phyloP scores from a whole-genome alignment of 208 protist species.

The Acanthamoeba royreba region DNA sequence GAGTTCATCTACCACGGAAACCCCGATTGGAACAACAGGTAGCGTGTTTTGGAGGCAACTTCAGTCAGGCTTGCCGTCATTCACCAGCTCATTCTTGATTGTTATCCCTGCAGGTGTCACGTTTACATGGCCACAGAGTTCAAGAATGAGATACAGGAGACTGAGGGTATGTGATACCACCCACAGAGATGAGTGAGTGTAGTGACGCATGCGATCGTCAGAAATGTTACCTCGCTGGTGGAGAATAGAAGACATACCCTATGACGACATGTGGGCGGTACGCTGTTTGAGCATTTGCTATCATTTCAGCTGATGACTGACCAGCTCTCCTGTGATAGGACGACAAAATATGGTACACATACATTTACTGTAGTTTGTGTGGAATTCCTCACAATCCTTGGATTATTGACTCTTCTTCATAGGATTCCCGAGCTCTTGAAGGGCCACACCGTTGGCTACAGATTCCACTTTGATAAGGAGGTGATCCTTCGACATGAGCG shows the following conservation, averaged over 20 bases:
- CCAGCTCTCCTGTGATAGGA: not conserved
- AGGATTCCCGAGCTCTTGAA: not conserved
- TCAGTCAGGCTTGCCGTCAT: not conserved
- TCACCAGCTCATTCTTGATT: not conserved
- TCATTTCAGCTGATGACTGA: not conserved
- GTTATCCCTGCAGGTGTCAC: not conserved
- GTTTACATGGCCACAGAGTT: not conserved
- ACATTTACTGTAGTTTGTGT: not conserved
- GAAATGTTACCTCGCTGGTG: conserved; percentile 57
- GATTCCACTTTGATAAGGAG: conserved; percentile 3
- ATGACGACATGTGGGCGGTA: conserved; percentile 53
- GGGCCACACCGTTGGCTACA: not conserved
- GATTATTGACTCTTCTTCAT: not conserved
- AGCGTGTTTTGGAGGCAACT: not conserved
- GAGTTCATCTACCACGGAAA: conserved; percentile 35
- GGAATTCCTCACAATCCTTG: not conserved
- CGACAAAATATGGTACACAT: not conserved
- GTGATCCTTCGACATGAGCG: not conserved
- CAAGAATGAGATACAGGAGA: not conserved
- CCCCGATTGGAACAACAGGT: conserved; percentile 24
- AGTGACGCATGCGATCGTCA: not conserved
- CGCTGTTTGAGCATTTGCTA: not conserved
- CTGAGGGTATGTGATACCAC: not conserved
- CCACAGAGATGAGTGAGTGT: not conserved
- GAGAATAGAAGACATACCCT: not conserved